A percentile compares a stretch with the other conserved stretches of the same genome.
Conservation (phyloP, 257 asterid genomes). For the Lavandula angustifolia region DNA sequence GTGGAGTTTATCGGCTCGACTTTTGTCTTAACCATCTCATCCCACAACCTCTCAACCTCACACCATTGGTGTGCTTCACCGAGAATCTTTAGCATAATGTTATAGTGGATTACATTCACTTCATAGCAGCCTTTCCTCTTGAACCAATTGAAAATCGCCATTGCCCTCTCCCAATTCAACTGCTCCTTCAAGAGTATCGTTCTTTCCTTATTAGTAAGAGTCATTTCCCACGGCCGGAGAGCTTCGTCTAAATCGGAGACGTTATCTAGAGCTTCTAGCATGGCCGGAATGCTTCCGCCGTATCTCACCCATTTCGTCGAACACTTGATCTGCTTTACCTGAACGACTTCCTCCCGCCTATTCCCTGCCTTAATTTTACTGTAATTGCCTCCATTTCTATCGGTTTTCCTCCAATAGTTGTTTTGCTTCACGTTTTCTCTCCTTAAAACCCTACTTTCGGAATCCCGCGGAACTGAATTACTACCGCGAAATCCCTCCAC, state of each 20-base stretch:
- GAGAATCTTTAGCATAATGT: conserved; percentile 74
- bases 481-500: conserved; percentile 25
- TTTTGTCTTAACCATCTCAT: conserved; percentile 60
- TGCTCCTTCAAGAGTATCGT: conserved; percentile 92
- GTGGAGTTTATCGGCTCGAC: conserved; percentile 77
- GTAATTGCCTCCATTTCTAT: conserved; percentile 19
- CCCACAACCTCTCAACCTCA: conserved; percentile 65
- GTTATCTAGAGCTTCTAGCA: conserved; percentile 66
- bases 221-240: conserved; percentile 70
- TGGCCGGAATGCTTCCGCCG: conserved; percentile 76
- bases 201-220: conserved; percentile 77
- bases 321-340: conserved; percentile 53
- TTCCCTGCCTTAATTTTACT: conserved; percentile 2
- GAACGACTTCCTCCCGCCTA: conserved; percentile 20
- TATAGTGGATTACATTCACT: conserved; percentile 86
- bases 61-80: conserved; percentile 70
- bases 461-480: conserved; percentile 23
- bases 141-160: conserved; percentile 90
- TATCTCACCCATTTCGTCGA: conserved; percentile 85
- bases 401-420: conserved; percentile 29
- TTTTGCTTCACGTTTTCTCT: conserved; percentile 24
- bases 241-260: conserved; percentile 70
- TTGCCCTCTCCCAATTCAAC: conserved; percentile 73
- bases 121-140: conserved; percentile 69
- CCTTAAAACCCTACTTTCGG: conserved; percentile 26